Base-by-base conservation (phyloP, 116 monocot genomes). In the Posidonia oceanica region DNA sequence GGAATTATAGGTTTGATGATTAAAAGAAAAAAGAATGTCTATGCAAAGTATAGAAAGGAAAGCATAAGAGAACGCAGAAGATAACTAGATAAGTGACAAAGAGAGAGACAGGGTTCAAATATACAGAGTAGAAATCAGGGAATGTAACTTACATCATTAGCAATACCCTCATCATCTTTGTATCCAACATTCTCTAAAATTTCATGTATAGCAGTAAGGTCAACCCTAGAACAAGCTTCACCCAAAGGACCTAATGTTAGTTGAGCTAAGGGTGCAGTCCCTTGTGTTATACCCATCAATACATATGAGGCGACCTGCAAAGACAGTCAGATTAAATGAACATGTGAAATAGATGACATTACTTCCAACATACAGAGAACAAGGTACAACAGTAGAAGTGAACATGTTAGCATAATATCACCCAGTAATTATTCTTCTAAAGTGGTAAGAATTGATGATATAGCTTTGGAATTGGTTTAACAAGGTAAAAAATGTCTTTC, bases 171-270 rank as follows among this genome's bases (percentile, higher is more conserved):
- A 54, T 94, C 94, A 78, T 94, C 89, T 78, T 86, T 86, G 66
- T 94, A 94, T 7, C 94, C 94, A 78, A 72, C 69, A 18, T 79
- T 85, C 67, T 94, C 94, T 39, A 94, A 69, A 48, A 87, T 87
- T 64, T 87, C 89, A 72, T 94, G 90, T 38, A 89, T 84, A 44
- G 94, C 94, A 54, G 87, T 89, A 67, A 94, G 81, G 71, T 94
- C 94, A 72, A 74, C 68, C 67, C 87, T 82, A 37, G 64, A 83
- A 79, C 94, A 94, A 68, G 94, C 94, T 75, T 94, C 89, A 62
- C 81, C 89, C n/a, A 94, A 69, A 39, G 94, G 94, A 81, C 87
- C 77, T 57, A 94, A 78, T 65, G 81, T 56, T 4, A 77, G 64
- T 48, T 85, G 85, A 13, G 77, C 18, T n/a, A 83, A 75, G 52